Evolutionary conservation across 1,284 basidiomycete genomes (phyloP), one percentile per base, ranked within the genome.

Genomic region (Malassezia furfur): DNA sequence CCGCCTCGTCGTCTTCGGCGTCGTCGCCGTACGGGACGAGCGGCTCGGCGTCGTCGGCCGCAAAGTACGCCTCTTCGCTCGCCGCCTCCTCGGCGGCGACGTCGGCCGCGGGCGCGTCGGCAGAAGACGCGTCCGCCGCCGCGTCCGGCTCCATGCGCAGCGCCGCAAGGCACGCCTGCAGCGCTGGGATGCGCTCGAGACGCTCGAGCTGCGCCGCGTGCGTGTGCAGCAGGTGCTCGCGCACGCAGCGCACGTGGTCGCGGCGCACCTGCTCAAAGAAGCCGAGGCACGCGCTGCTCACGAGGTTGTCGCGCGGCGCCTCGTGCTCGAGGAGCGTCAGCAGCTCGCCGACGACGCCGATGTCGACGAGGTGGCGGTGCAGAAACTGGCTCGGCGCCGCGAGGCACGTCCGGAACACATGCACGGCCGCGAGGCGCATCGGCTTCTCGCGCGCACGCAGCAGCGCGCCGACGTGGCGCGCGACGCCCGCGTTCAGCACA

Each of bases 241-340:
- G 87, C 59, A 91, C 76, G 2, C 86, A 83, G 76, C 86, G 91
- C 69, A 88, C 79, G 71, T 91, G 91, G 63, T 91, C 63, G 37
- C 54, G 78, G 82, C 82, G 57, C 87, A 96, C 87, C 62, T 83
- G 81, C 67, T 98, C 93, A 68, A 98, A 89, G 61, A 89, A 87
- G 72, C 98, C 93, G 69, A 94, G 85, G 78, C 89, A 96, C 17
- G 91, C 88, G 62, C 90, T 91, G 67, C 85, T 87, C 43, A 98
- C 79, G 62, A 99, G 81, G 75, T 93, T 98, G 76, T 98, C 93
- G 56, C 87, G 81, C 44, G 80, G 80, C 30, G 85, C 85, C 76
- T 96, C 93, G 48, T 81, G 81, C 34, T 86, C 75, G 28, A 89
- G 85, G 54, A 96, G 78, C 53, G 87, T 84, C 50, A 96, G 77